These are phyloP conservation scores for Mucor irregularis DNA, from an alignment of 371 early-diverging fungal species.

Conservation along the genomic window DNA sequence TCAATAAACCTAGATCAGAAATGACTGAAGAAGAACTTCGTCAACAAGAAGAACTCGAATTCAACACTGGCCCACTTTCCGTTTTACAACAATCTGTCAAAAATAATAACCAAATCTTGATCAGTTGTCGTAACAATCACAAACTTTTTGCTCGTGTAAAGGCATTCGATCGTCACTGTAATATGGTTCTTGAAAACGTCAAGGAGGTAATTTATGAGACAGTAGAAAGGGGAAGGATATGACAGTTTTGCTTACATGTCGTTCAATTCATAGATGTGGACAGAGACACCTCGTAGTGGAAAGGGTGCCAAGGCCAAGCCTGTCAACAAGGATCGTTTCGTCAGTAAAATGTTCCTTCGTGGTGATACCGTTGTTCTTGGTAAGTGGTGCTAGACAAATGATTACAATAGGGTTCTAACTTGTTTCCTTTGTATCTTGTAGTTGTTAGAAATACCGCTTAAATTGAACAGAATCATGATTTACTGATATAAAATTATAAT, in stretches of 20 bases:
- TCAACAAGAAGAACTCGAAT: slow-evolving; percentile 92
- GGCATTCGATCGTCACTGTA: slow-evolving; percentile 98
- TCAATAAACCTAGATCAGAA: slow-evolving; percentile 71
- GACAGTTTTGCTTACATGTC: slow-evolving; percentile 1
- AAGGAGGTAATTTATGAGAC: slow-evolving; percentile 80
- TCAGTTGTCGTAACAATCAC: slow-evolving; percentile 95
- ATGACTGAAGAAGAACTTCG: slow-evolving; percentile 94
- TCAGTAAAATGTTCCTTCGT: slow-evolving; percentile 96
- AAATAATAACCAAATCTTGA: slow-evolving; percentile 94
- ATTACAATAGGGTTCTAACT: not conserved
- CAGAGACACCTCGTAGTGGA: slow-evolving; percentile 87
- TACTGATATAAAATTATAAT: not conserved
- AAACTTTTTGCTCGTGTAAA: slow-evolving; percentile 96
- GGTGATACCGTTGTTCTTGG: slow-evolving; percentile 96
- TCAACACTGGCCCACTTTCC: slow-evolving; percentile 96
- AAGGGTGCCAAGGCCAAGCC: slow-evolving; percentile 94
- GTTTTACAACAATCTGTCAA: slow-evolving; percentile 94
- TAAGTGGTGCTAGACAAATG: slow-evolving; percentile 15
- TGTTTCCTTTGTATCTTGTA: slow-evolving; percentile 1
- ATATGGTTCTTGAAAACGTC: slow-evolving; percentile 98
- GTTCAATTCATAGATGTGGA: slow-evolving; percentile 84
- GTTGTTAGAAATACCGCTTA: slow-evolving; percentile 45
- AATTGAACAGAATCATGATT: not conserved
- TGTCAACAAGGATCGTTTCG: slow-evolving; percentile 97
- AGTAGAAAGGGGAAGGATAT: not conserved